phyloP scores from a whole-genome alignment of 2,329 filamentous ascomycete genomes.

The Penicillium rolfsii region DNA sequence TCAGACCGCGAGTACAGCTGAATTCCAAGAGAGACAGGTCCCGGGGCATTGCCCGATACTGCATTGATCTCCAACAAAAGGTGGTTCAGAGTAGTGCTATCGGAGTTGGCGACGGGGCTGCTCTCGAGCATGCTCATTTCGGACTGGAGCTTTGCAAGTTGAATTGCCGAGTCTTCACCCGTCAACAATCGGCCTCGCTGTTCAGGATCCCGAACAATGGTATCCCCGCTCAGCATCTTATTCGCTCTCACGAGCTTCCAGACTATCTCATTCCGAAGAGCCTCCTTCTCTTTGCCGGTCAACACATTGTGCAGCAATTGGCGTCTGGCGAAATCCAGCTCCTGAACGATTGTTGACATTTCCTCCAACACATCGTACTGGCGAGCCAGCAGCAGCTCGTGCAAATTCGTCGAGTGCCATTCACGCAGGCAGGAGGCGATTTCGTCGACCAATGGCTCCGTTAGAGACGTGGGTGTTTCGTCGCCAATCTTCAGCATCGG shows the following conservation, averaged over 20 bases:
- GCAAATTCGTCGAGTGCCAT: conserved; percentile 97
- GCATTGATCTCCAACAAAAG: conserved; percentile 84
- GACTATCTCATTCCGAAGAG: conserved; percentile 82
- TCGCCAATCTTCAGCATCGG: conserved; percentile 98
- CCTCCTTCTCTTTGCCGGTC: conserved; percentile 79
- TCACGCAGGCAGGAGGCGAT: conserved; percentile 95
- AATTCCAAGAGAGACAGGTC: conserved; percentile 74
- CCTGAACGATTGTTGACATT: conserved; percentile 76
- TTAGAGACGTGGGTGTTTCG: conserved; percentile 85
- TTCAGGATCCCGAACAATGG: conserved; percentile 88
- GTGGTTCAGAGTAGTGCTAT: conserved; percentile 72
- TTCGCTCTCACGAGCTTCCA: conserved; percentile 96
- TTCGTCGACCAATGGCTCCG: conserved; percentile 93
- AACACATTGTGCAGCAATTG: conserved; percentile 94
- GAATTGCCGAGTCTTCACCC: conserved; percentile 88
- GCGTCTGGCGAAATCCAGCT: conserved; percentile 81
- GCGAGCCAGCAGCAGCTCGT: conserved; percentile 81
- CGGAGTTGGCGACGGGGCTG: conserved; percentile 69
- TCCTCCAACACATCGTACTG: conserved; percentile 81
- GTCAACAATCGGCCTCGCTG: conserved; percentile 84
- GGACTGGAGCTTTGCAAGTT: conserved; percentile 88
- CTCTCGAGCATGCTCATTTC: conserved; percentile 93
- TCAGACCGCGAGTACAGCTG: conserved; percentile 74
- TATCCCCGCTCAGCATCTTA: conserved; percentile 88
- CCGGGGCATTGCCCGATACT: conserved; percentile 75